Conservation (phyloP, 2,329 filamentous ascomycete genomes). For the Orbilia blumenaviensis region DNA sequence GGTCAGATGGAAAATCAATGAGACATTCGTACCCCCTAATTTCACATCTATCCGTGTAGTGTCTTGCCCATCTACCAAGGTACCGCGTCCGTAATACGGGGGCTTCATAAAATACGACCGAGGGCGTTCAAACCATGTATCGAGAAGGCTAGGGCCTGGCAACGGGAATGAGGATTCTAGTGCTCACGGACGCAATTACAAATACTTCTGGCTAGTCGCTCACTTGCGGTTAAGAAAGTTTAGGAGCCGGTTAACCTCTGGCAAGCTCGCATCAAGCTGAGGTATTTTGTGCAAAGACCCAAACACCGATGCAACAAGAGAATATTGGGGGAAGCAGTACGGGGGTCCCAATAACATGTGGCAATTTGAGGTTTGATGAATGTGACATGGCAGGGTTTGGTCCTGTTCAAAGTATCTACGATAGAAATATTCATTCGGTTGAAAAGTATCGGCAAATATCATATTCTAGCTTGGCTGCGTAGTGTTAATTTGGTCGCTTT, state of each 20-base stretch:
- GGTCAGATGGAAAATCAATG: neutral
- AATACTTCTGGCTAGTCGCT: no score
- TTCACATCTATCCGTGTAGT: neutral
- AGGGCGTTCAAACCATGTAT: no score
- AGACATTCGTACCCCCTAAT: neutral
- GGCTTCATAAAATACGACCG: no score
- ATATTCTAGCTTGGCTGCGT: neutral
- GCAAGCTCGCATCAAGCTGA: neutral
- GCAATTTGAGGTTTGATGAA: neutral
- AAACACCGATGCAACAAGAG: neutral
- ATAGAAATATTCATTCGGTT: neutral
- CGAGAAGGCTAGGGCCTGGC: no score
- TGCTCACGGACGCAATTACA: neutral
- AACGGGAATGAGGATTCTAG: no score
- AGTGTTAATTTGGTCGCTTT: conserved; percentile 3
- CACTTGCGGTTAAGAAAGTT: neutral
- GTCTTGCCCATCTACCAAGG: neutral
- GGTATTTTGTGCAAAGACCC: neutral
- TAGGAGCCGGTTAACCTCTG: neutral
- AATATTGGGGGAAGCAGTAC: no score
- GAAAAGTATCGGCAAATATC: no score
- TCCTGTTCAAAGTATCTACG: neutral
- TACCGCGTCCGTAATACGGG: neutral
- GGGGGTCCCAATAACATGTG: neutral
- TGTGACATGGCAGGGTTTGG: neutral